A percentile compares a stretch with the other conserved stretches of the same genome.
Evolutionary conservation across 2,329 filamentous ascomycete species (phyloP).

Genomic region (Hymenoscyphus fructigenus): DNA sequence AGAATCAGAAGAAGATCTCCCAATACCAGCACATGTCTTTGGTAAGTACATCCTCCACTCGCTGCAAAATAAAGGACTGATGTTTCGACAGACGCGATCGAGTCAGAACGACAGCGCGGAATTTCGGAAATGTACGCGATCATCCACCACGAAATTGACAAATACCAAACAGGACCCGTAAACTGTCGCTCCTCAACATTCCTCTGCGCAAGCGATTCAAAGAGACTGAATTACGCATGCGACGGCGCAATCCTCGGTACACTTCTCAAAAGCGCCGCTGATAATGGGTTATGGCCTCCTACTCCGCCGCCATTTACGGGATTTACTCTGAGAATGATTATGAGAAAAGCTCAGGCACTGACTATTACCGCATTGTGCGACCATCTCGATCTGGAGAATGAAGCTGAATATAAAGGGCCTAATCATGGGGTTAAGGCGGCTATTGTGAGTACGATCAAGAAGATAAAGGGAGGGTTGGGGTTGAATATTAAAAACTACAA

Average conservation of each 20-base stretch:
- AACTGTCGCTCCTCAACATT: neutral
- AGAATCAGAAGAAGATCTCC: conserved; percentile 4
- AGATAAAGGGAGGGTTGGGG: conserved; percentile 6
- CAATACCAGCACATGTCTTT: conserved; percentile 1
- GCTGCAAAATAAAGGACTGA: neutral
- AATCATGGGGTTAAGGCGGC: conserved; percentile 7
- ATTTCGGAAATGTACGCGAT: conserved; percentile 8
- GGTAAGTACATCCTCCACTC: neutral
- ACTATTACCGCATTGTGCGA: conserved; percentile 9
- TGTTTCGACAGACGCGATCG: neutral
- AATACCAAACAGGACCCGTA: conserved; percentile 6
- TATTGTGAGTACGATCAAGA: conserved; percentile 8
- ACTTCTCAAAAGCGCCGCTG: conserved; percentile 13
- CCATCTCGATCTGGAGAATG: conserved; percentile 2
- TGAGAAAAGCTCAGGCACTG: neutral
- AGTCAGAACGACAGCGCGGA: conserved; percentile 5
- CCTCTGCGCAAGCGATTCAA: neutral
- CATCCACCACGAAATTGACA: conserved; percentile 1
- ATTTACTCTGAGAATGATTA: conserved; percentile 1
- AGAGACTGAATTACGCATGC: conserved; percentile 12
- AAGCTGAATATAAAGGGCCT: conserved; percentile 1
- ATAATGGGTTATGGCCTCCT: conserved; percentile 11
- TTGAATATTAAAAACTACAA: conserved; percentile 9
- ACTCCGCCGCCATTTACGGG: conserved; percentile 11
- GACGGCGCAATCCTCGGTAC: conserved; percentile 20